Base-by-base conservation (phyloP, 2,329 filamentous ascomycete species). In the Penicillium sp. region DNA sequence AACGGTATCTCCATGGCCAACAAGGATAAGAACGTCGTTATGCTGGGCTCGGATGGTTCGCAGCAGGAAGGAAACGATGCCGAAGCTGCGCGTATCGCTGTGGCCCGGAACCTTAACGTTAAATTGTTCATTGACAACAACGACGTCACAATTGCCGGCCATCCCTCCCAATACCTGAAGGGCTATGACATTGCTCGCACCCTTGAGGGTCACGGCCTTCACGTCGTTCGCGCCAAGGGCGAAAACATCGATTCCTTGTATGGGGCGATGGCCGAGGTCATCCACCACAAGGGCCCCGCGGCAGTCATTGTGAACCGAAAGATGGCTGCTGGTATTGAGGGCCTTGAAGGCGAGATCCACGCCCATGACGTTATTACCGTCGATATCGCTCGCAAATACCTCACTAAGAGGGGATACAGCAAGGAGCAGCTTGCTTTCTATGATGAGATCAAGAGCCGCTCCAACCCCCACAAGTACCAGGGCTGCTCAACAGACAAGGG, bases 51-150 rank as follows among this genome's bases (percentile, higher is more conserved):
- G 0, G 69, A 72, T 51, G 69, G 69, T 13, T 69, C 68, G n/a
- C 69, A 72, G 50, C 69, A 72, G 49, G 69, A 72, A 60, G 69
- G 69, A 51, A 69, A 72, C 31, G 68, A 72, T 31, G 69, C 67
- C n/a, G 69, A 72, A 50, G 68, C 69, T 7, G 69, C 69, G 1
- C 63, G 69, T 1, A 58, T 72, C 50, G 69, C 69, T 1, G 69
- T 71, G 2, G 68, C 67, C 13, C 58, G 64, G 13, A 61, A 65
- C 31, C 57, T 72, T 27, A 71, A 71, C 12, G 62, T 72, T 35
- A 72, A 72, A 60, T 42, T 72, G 10, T 64, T 72, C 46, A 54
- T 72, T 42, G 69, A 72, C 44, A 69, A 72, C 56, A 72, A 72
- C 51, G 67, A 72, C 53, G 69, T 72, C 25, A 72, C 69, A 0